Percentiles rank a stretch among this genome's conserved stretches.
Conservation (phyloP, 805 yeast species). For the Saturnispora halmiae region DNA sequence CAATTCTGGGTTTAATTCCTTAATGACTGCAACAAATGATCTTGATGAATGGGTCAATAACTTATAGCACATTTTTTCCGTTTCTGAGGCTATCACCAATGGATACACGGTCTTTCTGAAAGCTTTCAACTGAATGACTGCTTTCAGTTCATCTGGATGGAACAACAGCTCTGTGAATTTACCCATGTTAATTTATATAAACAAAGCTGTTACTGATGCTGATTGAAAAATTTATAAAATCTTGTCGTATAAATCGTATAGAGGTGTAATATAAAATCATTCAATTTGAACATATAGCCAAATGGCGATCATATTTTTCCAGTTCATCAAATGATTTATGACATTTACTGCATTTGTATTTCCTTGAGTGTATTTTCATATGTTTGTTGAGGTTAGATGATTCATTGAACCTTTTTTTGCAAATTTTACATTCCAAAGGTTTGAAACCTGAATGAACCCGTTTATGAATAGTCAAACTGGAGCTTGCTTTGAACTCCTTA, state of each 20-base stretch:
- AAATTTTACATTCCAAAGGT: constrained; percentile 72
- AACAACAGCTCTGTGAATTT: constrained; percentile 39
- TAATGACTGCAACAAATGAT: constrained; percentile 89
- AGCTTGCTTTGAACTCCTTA: constrained; percentile 72
- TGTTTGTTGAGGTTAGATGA: constrained; percentile 85
- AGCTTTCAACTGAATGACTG: constrained; percentile 52
- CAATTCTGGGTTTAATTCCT: constrained; percentile 83
- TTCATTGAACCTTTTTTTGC: constrained; percentile 81
- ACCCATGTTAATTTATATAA: not conserved
- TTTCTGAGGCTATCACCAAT: constrained; percentile 33
- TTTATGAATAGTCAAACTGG: constrained; percentile 73
- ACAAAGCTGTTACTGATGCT: no score
- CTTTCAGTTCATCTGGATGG: constrained; percentile 66
- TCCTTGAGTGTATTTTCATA: constrained; percentile 62
- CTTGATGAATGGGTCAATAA: constrained; percentile 68
- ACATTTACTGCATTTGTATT: constrained; percentile 43
- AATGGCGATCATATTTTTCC: constrained; percentile 35
- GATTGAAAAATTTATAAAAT: not conserved
- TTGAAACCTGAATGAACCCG: constrained; percentile 87
- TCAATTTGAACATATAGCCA: constrained; percentile 15
- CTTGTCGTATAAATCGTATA: not conserved
- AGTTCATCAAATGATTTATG: constrained; percentile 42
- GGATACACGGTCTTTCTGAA: constrained; percentile 48
- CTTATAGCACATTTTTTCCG: constrained; percentile 55
- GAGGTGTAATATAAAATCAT: not conserved